These are phyloP conservation scores for Boletus reticulatus DNA, from an alignment of 768 basidiomycete species.

Conservation along the genomic window DNA sequence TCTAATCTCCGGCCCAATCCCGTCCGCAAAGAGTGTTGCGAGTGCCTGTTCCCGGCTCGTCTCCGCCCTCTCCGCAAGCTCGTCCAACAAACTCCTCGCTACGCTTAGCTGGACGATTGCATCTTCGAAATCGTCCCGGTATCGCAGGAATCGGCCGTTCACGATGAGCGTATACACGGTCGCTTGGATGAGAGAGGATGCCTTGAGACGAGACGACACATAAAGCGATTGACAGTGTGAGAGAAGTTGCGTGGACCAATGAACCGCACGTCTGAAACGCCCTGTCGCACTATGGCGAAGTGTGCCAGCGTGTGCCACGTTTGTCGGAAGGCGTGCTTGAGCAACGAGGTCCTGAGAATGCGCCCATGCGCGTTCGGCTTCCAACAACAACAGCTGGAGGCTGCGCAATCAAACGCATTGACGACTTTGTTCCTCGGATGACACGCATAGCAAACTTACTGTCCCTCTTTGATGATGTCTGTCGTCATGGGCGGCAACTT, in stretches of 20 bases:
- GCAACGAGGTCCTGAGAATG: constrained; percentile 77
- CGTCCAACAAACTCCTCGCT: constrained; percentile 70
- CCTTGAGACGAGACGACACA: constrained; percentile 47
- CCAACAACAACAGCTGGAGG: constrained; percentile 81
- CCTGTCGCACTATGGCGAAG: constrained; percentile 74
- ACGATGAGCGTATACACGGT: constrained; percentile 78
- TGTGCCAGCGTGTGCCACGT: constrained; percentile 49
- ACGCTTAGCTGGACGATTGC: constrained; percentile 74
- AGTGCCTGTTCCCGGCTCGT: constrained; percentile 87
- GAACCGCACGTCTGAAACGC: constrained; percentile 74
- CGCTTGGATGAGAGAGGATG: constrained; percentile 62
- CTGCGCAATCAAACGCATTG: constrained; percentile 35
- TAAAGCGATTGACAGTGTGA: constrained; percentile 71
- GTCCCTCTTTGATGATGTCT: constrained; percentile 78
- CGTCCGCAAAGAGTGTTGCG: constrained; percentile 79
- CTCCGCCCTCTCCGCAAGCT: constrained; percentile 57
- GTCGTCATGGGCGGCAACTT: constrained; percentile 64
- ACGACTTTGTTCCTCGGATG: constrained; percentile 3
- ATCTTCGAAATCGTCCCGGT: constrained; percentile 73
- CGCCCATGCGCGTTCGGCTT: constrained; percentile 91
- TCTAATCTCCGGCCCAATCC: constrained; percentile 86
- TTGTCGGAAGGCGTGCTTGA: constrained; percentile 49
- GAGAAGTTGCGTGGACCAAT: constrained; percentile 76
- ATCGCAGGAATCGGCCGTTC: constrained; percentile 80
- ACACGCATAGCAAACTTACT: constrained; percentile 51